Evolutionary conservation across 257 asterid genomes (phyloP), one percentile per base, ranked within the genome.

Genomic region (Fraxinus quadrangulata): DNA sequence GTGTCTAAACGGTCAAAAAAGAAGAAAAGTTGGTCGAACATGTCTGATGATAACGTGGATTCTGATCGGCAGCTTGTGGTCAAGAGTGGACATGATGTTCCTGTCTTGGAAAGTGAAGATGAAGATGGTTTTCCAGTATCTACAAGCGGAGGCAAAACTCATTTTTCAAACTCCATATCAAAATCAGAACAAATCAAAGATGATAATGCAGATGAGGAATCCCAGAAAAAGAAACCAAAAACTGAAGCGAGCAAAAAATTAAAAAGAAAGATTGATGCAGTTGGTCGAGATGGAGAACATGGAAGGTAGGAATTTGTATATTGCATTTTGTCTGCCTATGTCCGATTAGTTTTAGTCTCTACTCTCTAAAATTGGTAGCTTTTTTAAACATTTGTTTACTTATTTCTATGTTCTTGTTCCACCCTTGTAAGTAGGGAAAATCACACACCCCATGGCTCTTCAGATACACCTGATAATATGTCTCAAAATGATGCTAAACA

Each of bases 91-190:
- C 66, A 78, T 67, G 81, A 77, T 54, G 81, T 59, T 76, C 82
- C 95, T 39, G 51, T 78, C 37, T 65, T 88, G 78, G 98, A 92
- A 81, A 90, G 95, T 82, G 99, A 93, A 89, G 98, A 93, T 67
- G 98, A 96, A 74, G 98, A 96, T 87, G 99, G 99, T 51, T 89
- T 93, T 77, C 99, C 97, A 3, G 72, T 84, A 79, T 80, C 91
- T 45, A 67, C 84, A 45, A 21, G 54, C 72, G 84, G 72, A 75
- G 14, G 14, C 47, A 40, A 40, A 40, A 40, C 14, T 9, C 47
- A 40, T 40, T 40, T 40, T 40, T 40, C 47, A 1, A 40, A 40
- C 47, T 40, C 47, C 47, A 9, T 40, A 40, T 40, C 47, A 40
- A 40, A 40, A 40, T 40, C 47, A 1, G 47, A 40, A 40, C 83